A percentile compares a stretch with the other conserved stretches of the same genome.
Evolutionary conservation across 768 basidiomycete species (phyloP).

Genomic region (Tylopilus cervinicoccineus): DNA sequence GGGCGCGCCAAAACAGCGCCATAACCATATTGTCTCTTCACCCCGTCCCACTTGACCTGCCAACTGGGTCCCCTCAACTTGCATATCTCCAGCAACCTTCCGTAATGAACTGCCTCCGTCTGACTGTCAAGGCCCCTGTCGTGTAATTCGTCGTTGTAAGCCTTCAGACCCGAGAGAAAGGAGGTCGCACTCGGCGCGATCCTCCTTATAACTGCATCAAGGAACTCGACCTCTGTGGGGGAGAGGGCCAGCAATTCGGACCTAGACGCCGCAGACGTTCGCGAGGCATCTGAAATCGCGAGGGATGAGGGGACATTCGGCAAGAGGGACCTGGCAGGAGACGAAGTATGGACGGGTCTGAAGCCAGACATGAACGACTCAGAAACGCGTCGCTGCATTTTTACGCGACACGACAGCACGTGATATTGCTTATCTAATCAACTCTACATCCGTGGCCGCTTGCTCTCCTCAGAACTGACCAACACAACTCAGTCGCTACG

Average conservation of each 20-base stretch:
- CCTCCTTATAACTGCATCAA: constrained; percentile 70
- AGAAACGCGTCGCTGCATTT: constrained; percentile 14
- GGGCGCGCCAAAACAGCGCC: constrained; percentile 17
- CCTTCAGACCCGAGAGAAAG: constrained; percentile 78
- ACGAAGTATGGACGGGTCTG: constrained; percentile 45
- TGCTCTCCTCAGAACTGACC: constrained; percentile 8
- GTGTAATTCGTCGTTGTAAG: constrained; percentile 74
- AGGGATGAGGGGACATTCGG: constrained; percentile 13
- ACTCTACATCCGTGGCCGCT: constrained; percentile 7
- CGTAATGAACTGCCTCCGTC: constrained; percentile 76
- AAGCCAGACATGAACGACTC: constrained; percentile 39
- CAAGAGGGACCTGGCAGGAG: constrained; percentile 35
- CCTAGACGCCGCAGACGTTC: constrained; percentile 36
- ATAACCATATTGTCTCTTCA: constrained; percentile 55
- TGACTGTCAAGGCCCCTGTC: constrained; percentile 74
- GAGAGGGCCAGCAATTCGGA: constrained; percentile 52
- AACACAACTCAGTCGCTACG: not conserved
- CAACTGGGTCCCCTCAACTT: constrained; percentile 77
- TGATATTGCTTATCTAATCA: constrained; percentile 27
- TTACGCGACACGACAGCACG: constrained; percentile 28
- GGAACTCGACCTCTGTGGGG: constrained; percentile 57
- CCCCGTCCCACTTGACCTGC: constrained; percentile 75
- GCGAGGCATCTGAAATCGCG: constrained; percentile 34
- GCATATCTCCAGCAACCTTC: constrained; percentile 77
- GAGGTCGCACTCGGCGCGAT: constrained; percentile 68